Base-by-base conservation (phyloP, 768 basidiomycete genomes). In the Mrakia gelida region DNA sequence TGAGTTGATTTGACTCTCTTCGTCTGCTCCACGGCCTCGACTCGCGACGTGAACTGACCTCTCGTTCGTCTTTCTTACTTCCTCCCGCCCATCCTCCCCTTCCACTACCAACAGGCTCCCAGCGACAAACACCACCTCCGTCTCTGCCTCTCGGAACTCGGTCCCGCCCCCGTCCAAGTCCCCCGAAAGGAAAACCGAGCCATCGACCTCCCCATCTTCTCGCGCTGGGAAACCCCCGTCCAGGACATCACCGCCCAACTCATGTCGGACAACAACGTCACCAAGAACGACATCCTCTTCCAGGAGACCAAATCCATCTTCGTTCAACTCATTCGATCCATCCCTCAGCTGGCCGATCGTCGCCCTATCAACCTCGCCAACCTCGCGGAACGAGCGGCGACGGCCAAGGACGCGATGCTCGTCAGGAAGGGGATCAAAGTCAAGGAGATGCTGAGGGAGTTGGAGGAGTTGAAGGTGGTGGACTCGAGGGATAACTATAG, bases 291-390 rank as follows among this genome's bases (percentile, higher is more conserved):
- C 85, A 96, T 99, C 90, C 89, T 98, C 43, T 99, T 98, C 87
- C 98, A 98, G 95, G 97, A 99, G 84, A 93, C 97, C 76, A 99
- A 99, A 86, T 98, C 96, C 10, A 98, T 98, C 83, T 95, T 99
- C 81, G 97, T 98, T 45, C 95, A 98, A 84, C 89, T 98, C 74
- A 90, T 99, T 76, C 95, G 97, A 81, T 98, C 95, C 45, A 89
- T 99, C 76, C 96, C 96, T 1, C 88, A 91, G 70, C 87, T 90
- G 0, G 88, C 90, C 8, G 93, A 95, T 73, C 92, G 92, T 83
- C 90, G 90, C 43, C 97, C 97, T 0, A 92, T 97, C 83, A 91
- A 97, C 83, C 89, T 99, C 26, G 87, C 90, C 38, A 90, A 88
- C 9, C 91, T 98, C 79, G 96, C 96, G 15, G 97, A 99, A 84